phyloP scores from a whole-genome alignment of 192 early-diverging fungal species.

The Coemansia sp. region DNA sequence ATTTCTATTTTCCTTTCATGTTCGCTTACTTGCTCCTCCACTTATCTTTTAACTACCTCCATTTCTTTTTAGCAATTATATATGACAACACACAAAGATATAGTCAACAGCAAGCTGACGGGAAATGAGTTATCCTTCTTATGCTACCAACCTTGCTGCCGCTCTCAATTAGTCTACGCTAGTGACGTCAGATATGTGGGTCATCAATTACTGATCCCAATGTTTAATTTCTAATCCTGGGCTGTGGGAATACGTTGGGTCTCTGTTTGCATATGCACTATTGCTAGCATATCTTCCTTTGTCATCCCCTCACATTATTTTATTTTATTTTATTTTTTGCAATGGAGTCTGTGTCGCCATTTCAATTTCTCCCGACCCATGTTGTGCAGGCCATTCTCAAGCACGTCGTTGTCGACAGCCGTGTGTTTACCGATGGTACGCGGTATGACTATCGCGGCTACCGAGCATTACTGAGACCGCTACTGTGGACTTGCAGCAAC shows the following conservation, averaged over 20 bases:
- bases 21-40: neutral
- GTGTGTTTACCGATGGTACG: neutral
- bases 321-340: neutral
- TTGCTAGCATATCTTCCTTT: neutral
- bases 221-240: neutral
- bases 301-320: neutral
- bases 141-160: too few species aligned
- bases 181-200: too few species aligned
- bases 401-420: neutral
- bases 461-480: neutral
- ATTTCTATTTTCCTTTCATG: neutral
- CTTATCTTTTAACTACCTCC: neutral
- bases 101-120: neutral
- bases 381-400: neutral
- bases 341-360: neutral
- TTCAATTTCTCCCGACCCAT: neutral
- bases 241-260: neutral
- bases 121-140: too few species aligned
- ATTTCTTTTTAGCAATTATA: neutral
- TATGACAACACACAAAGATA: neutral
- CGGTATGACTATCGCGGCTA: neutral
- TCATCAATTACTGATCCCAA: too few species aligned
- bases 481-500: neutral
- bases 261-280: neutral
- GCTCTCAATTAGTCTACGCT: too few species aligned